Conservation (phyloP, 441 rosid species). For the Populus trichocarpa region DNA sequence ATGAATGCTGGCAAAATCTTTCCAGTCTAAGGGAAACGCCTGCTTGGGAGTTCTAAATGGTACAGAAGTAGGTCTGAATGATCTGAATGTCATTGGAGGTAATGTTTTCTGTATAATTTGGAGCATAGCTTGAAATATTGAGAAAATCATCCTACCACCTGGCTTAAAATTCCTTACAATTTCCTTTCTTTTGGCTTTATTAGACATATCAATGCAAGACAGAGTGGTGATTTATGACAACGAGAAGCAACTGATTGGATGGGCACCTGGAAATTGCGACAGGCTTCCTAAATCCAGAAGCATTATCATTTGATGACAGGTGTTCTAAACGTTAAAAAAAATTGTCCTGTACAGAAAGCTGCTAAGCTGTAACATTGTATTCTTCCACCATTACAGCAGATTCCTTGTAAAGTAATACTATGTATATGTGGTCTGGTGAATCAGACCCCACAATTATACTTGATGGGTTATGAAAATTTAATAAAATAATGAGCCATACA, state of each 20-base stretch:
- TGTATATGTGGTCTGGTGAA: neutral
- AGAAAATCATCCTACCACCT: neutral
- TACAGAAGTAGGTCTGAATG: constrained; percentile 60
- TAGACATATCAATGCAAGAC: constrained; percentile 95
- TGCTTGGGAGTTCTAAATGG: constrained; percentile 94
- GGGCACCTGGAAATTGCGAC: constrained; percentile 64
- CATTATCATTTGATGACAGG: constrained; percentile 21
- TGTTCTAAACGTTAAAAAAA: neutral
- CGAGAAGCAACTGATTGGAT: constrained; percentile 77
- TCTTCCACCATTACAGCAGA: neutral
- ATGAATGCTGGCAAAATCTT: constrained; percentile 5
- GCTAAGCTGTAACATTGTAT: neutral
- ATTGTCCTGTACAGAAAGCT: neutral
- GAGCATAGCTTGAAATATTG: neutral
- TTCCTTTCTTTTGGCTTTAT: neutral
- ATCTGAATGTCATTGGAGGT: constrained; percentile 84
- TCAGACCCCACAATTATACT: neutral
- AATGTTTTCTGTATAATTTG: neutral
- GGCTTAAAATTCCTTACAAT: neutral
- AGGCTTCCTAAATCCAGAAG: constrained; percentile 44
- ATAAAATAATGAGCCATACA: neutral
- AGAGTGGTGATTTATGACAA: constrained; percentile 76
- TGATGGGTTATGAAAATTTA: neutral
- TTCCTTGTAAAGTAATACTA: neutral
- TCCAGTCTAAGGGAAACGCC: constrained; percentile 71